These are phyloP conservation scores for Tubosaeta sp. DNA, from an alignment of 768 basidiomycete genomes.

Conservation along the genomic window DNA sequence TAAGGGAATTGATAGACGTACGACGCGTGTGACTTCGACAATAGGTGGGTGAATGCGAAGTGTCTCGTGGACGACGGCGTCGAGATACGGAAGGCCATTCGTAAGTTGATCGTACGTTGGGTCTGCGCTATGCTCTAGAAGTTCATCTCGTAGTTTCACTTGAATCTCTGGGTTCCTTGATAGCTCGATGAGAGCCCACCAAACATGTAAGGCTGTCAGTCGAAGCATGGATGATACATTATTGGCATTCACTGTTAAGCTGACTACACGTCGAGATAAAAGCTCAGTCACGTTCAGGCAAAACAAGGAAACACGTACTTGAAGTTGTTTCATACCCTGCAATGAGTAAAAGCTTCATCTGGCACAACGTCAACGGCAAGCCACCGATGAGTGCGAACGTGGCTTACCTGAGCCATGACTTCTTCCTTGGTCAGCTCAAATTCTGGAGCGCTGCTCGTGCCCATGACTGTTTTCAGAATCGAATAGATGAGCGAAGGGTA, in stretches of 20 bases:
- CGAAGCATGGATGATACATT: neutral
- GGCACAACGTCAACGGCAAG: too few relatives aligned
- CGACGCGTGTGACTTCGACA: conserved; percentile 13
- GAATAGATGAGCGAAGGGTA: too few relatives aligned
- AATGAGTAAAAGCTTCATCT: conserved; percentile 15
- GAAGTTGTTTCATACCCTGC: conserved; percentile 24
- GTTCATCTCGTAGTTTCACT: conserved; percentile 45
- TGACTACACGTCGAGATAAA: conserved; percentile 4
- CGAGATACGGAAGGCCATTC: conserved; percentile 49
- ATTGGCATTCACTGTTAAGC: conserved; percentile 7
- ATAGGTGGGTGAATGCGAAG: conserved; percentile 42
- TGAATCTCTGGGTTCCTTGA: conserved; percentile 43
- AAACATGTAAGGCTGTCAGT: too few relatives aligned
- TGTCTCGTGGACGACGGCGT: conserved; percentile 45
- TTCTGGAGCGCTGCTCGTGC: conserved; percentile 25
- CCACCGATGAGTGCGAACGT: too few relatives aligned
- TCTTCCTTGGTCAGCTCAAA: conserved; percentile 24
- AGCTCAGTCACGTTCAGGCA: neutral
- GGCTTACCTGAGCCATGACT: conserved; percentile 22
- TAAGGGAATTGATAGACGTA: neutral
- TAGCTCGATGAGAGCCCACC: conserved; percentile 54
- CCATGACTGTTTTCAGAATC: conserved; percentile 34
- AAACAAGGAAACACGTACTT: conserved; percentile 5
- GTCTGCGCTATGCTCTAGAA: conserved; percentile 40
- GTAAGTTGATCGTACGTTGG: conserved; percentile 53